Evolutionary conservation across 2,329 filamentous ascomycete genomes (phyloP).

Genomic region (Penicillium sp.): DNA sequence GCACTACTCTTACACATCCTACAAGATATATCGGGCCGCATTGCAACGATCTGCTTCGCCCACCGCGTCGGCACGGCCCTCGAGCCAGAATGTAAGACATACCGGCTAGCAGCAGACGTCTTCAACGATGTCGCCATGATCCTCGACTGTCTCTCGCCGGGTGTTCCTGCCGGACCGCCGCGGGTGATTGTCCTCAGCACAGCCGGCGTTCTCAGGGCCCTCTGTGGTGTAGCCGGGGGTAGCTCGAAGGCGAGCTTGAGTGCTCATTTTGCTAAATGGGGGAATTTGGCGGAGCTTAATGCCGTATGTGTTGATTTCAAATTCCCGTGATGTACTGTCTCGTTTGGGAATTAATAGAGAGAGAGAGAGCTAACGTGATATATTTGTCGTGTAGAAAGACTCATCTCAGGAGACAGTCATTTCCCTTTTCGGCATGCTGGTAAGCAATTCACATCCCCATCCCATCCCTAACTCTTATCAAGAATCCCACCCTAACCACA

Average conservation of each 20-base stretch:
- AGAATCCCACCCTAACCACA: background rate
- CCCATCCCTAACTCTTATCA: background rate
- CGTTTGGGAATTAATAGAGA: background rate
- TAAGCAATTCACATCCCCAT: conserved; percentile 32
- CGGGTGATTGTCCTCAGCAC: conserved; percentile 59
- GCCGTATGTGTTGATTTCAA: conserved; percentile 54
- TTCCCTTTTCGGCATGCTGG: conserved; percentile 80
- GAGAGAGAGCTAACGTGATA: conserved; percentile 2
- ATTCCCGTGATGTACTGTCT: background rate
- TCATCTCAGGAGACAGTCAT: conserved; percentile 94
- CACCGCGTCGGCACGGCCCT: conserved; percentile 77
- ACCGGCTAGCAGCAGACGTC: conserved; percentile 79
- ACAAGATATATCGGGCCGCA: conserved; percentile 74
- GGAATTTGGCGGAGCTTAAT: conserved; percentile 90
- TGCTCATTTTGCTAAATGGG: conserved; percentile 82
- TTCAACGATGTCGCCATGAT: conserved; percentile 86
- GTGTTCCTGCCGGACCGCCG: conserved; percentile 57
- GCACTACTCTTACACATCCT: conserved; percentile 80
- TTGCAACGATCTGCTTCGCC: conserved; percentile 84
- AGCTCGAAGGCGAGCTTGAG: conserved; percentile 88
- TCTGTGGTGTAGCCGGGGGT: conserved; percentile 88
- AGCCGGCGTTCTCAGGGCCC: conserved; percentile 60
- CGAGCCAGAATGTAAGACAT: conserved; percentile 87
- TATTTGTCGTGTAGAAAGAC: conserved; percentile 59
- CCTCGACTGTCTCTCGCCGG: conserved; percentile 78